Evolutionary conservation across 805 yeast genomes (phyloP), one percentile per base, ranked within the genome.

Genomic region (Schwanniomyces polymorphus): DNA sequence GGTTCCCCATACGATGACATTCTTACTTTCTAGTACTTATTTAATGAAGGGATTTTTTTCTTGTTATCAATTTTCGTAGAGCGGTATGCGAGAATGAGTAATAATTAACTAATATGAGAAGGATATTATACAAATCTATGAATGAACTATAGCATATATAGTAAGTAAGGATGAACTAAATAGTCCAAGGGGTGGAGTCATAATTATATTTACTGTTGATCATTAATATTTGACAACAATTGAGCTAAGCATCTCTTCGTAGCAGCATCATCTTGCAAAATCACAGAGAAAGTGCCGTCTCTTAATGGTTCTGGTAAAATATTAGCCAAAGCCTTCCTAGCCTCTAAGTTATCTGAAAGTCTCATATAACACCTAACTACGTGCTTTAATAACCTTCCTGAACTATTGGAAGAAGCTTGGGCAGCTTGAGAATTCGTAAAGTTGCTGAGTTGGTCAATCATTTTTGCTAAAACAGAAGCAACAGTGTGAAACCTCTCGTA

Each of bases 401-500:
- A 86, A 44, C 76, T 70, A 49, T 68, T 69, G 11, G 74, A 64
- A 9, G 67, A 57, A 17, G 55, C 55, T 40, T 54, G 57, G 42
- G 49, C 54, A 53, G 81, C 79, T 47, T 48, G 57, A 53, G 82
- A 78, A 42, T 80, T 79, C 2, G 84, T 82, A 14, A 54, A 52
- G 7, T 60, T 51, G 38, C 67, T 63, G 50, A 92, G 72, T 67
- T 92, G 97, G 45, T 86, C 89, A 41, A 94, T 91, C 96, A 94
- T 94, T 47, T 78, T 81, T 34, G 88, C 81, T 51, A 92, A 76
- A 2, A 94, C 99, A 45, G 88, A 84, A 0, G 94, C 87, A 21
- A 94, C 97, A 1, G 98, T 97, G 52, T 86, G 89, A 63, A 92
- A 92, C 57, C 99, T 78, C 67, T 92, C 98, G 63, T 85, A 88